Evolutionary conservation across 129 eudicot genomes (phyloP), one percentile per base, ranked within the genome.

Genomic region (Escallonia rubra): DNA sequence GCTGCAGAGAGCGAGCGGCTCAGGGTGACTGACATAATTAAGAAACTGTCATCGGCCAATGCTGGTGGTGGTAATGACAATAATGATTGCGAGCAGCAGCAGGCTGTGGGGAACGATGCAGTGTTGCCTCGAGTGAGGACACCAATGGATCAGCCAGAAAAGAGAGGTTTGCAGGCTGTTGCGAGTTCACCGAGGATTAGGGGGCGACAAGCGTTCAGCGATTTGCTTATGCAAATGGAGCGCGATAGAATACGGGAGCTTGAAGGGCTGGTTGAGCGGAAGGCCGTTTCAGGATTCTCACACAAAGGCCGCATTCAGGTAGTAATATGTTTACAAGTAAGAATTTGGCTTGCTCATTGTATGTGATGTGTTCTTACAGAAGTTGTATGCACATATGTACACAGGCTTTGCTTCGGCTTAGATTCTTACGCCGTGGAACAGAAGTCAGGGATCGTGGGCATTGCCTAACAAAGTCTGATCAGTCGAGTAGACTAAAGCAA

Each of bases 301-400:
- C 91, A 92, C 10, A 77, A 83, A 51, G 89, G 84, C n/a, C 95
- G 85, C 13, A 78, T 92, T 59, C 83, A 88, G 76, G 98, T 88
- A 57, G 52, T 52, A 46, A 46, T 5, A 46, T 5, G 10, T 9
- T 46, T 6, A 1, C 50, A 5, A 46, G 1, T 46, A 46, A 46
- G 8, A 46, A 46, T 9, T 46, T 46, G 50, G 10, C 3, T 42
- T 10, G 9, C 4, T 59, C 10, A 1, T 38, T 4, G 48, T 54
- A 4, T 10, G 10, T 44, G 62, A 15, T n/a, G 6, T 54, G 0
- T 23, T 16, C 52, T 41, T 67, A 11, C 56, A 8, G 44, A 7
- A 16, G 10, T 60, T 62, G 48, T 41, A 2, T 59, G 48, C 47
- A 57, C 53, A 11, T 64, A 55, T 59, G 10, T 74, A 38, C 49